Evolutionary conservation across 2,329 filamentous ascomycete genomes (phyloP), one percentile per base, ranked within the genome.

Genomic region (Trichoderma simmonsii): DNA sequence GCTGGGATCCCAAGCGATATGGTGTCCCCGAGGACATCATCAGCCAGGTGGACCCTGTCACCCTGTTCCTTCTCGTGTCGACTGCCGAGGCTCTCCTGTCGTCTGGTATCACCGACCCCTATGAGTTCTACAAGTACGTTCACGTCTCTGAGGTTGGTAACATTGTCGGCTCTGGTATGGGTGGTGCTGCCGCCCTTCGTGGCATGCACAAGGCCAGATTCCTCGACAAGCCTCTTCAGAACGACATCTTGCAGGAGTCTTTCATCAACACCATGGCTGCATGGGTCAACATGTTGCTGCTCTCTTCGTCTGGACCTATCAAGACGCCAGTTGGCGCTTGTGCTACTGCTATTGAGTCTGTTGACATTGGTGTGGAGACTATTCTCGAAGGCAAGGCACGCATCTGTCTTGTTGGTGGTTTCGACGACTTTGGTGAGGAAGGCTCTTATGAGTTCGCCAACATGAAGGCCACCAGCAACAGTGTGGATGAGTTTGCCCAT

Each of bases 201-300:
- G 95, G 95, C 78, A 99, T 99, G 95, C 97, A 98, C 88, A 96
- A 95, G 83, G 95, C 98, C 82, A 93, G 96, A 73, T 98, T 92
- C 90, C 88, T 98, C 74, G 96, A 99, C 85, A 96, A 95, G 86
- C 96, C 95, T 71, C 89, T 99, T 64, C 97, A 99, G 84, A 99
- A 98, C 85, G 96, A 99, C 80, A 98, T 99, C 80, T 89, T 99
- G 15, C 97, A 99, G 81, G 96, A 99, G 84, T 98, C 96, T 14
- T 99, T 99, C 87, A 98, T 99, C 89, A 99, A 99, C 88, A 99
- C 96, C 71, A 99, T 99, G 95, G 92, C 93, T 77, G 96, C 96
- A 18, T 99, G 96, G 96, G 95, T 99, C 72, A 99, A 99, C 87
- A 99, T 99, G 96, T 86, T 99, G 84, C 87, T 99, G 75, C 86